These are phyloP conservation scores for Apiotrichum gracile DNA, from an alignment of 1,284 basidiomycete species.

Conservation along the genomic window DNA sequence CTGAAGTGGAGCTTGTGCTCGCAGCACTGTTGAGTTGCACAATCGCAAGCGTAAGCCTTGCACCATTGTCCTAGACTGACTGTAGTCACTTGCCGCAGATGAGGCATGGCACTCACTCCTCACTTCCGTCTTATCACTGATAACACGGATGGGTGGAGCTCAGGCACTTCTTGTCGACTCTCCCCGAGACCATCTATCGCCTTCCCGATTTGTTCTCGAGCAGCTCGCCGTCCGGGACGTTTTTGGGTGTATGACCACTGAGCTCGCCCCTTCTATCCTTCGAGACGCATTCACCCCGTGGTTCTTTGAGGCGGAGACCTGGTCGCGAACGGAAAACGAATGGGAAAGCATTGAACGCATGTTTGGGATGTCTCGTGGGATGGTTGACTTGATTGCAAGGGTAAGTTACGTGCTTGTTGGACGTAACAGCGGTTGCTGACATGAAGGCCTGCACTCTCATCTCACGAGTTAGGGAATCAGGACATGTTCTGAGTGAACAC, in stretches of 20 bases:
- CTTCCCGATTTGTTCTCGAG: conserved; percentile 41
- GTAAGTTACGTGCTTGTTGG: too few relatives aligned
- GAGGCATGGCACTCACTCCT: conserved; percentile 43
- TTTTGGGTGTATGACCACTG: conserved; percentile 45
- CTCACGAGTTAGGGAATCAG: conserved; percentile 18
- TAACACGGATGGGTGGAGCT: conserved; percentile 40
- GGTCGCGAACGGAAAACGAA: conserved; percentile 33
- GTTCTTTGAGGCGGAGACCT: conserved; percentile 42
- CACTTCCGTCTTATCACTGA: conserved; percentile 31
- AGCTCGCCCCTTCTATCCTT: conserved; percentile 35
- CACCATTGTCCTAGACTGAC: not conserved
- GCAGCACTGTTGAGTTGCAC: conserved; percentile 40
- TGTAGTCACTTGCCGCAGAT: conserved; percentile 36
- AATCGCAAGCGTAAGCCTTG: conserved; percentile 37
- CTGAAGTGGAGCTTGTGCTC: conserved; percentile 36
- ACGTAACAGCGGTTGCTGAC: too few relatives aligned
- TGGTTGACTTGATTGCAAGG: conserved; percentile 41
- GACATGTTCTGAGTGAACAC: conserved; percentile 17
- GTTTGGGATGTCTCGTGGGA: conserved; percentile 41
- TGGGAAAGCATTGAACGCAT: conserved; percentile 43
- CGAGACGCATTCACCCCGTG: conserved; percentile 39
- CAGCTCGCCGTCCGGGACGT: conserved; percentile 43
- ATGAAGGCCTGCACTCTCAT: conserved; percentile 28
- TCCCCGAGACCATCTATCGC: conserved; percentile 29
- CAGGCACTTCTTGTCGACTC: conserved; percentile 34